phyloP scores from a whole-genome alignment of 2,329 filamentous ascomycete genomes.

The Penicillium sp. region DNA sequence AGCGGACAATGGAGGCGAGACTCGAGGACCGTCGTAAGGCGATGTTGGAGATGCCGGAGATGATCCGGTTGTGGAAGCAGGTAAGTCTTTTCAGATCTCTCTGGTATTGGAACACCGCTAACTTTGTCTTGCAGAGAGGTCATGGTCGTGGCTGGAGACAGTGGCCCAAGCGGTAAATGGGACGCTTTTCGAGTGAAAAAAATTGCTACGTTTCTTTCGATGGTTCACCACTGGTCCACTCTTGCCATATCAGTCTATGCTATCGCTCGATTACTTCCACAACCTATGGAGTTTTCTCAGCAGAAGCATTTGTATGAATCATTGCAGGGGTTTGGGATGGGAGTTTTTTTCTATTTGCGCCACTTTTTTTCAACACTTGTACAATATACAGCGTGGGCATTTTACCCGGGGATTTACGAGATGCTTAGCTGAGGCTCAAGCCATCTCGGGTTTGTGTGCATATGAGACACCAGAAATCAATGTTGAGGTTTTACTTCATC shows the following conservation, averaged over 20 bases:
- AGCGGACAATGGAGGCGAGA: conserved; percentile 78
- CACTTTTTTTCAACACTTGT: conserved; percentile 19
- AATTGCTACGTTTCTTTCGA: conserved; percentile 19
- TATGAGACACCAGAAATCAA: conserved; percentile 1
- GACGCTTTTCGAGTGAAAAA: background rate
- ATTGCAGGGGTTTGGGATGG: conserved; percentile 26
- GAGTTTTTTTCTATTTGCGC: conserved; percentile 22
- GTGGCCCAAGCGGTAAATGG: conserved; percentile 60
- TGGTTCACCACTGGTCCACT: conserved; percentile 9
- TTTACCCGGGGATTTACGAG: conserved; percentile 9
- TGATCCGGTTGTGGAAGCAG: conserved; percentile 93
- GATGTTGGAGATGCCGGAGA: conserved; percentile 90
- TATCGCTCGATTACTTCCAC: conserved; percentile 6
- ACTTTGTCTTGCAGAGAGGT: conserved; percentile 55
- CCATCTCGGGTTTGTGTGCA: conserved; percentile 5
- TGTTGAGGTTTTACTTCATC: background rate
- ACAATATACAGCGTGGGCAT: conserved; percentile 20
- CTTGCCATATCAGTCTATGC: conserved; percentile 7
- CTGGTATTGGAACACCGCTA: conserved; percentile 31
- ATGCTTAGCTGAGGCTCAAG: background rate
- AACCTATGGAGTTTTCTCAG: conserved; percentile 4
- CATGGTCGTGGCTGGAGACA: conserved; percentile 75
- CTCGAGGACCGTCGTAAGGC: conserved; percentile 88
- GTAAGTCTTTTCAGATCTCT: conserved; percentile 52
- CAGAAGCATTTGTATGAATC: conserved; percentile 23